These are phyloP conservation scores for Oryza brachyantha DNA, from an alignment of 176 grass and related monocot genomes.

Conservation along the genomic window DNA sequence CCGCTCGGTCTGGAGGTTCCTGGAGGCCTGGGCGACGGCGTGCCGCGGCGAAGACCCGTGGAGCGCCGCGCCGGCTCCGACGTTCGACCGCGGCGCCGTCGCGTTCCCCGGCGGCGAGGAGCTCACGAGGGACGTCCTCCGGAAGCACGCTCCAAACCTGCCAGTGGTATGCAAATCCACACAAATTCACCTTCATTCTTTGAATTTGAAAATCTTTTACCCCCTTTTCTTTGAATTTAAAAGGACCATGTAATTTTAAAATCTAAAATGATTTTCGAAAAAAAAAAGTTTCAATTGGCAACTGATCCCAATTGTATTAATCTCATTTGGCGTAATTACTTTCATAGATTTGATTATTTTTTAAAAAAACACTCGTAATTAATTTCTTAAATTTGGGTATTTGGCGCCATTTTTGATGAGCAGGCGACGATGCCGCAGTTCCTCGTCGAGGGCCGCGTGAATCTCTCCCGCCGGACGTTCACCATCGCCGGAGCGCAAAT, in stretches of 20 bases:
- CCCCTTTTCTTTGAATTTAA: no score
- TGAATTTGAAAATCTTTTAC: no score
- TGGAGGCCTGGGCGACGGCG: neutral
- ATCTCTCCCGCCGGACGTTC: conserved; percentile 35
- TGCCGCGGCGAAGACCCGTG: neutral
- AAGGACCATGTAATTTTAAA: no score
- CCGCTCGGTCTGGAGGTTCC: conserved; percentile 27
- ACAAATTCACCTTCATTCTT: neutral
- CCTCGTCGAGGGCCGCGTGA: neutral
- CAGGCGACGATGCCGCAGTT: neutral
- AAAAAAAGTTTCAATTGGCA: no score
- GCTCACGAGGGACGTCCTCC: neutral
- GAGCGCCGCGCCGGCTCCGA: neutral
- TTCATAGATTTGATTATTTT: no score
- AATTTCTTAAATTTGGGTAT: neutral
- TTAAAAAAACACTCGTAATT: no score
- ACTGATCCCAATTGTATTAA: no score
- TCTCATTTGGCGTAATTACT: no score
- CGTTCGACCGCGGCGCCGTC: conserved; percentile 15
- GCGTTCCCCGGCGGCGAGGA: conserved; percentile 18
- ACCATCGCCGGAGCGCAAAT: neutral
- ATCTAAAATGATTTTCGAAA: no score
- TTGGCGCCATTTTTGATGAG: no score
- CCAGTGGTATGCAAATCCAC: conserved; percentile 10
- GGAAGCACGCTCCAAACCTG: conserved; percentile 5